Percentiles rank a stretch among this genome's conserved stretches.
phyloP scores from a whole-genome alignment of 805 yeast genomes.

The Metschnikowia koreensis region DNA sequence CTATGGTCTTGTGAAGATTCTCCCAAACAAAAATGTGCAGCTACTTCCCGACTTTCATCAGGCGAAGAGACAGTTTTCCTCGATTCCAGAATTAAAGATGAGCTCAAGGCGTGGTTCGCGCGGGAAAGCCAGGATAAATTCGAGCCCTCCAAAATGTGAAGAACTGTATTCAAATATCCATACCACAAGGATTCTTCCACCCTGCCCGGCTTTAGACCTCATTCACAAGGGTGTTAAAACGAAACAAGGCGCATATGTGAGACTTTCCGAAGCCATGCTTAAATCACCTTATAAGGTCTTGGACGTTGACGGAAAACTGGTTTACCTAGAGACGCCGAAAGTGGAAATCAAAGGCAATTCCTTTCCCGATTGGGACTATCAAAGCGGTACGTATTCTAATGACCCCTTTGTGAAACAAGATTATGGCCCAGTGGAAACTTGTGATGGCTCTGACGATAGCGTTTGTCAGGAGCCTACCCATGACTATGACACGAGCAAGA shows the following conservation, averaged over 20 bases:
- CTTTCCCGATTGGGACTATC: constrained; percentile 24
- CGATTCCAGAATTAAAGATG: constrained; percentile 29
- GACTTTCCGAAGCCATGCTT: constrained; percentile 44
- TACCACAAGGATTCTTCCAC: constrained; percentile 46
- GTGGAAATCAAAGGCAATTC: constrained; percentile 20
- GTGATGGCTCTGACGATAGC: constrained; percentile 3
- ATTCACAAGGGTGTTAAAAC: constrained; percentile 50
- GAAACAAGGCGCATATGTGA: constrained; percentile 49
- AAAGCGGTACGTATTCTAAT: constrained; percentile 42
- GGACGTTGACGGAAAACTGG: constrained; percentile 41
- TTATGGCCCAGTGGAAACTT: not conserved
- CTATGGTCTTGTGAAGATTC: constrained; percentile 67
- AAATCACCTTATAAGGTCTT: constrained; percentile 41
- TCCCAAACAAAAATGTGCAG: constrained; percentile 40
- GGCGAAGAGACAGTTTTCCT: constrained; percentile 45
- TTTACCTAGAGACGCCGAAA: constrained; percentile 25
- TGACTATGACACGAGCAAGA: constrained; percentile 1
- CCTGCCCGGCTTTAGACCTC: constrained; percentile 39
- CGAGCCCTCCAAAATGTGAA: constrained; percentile 30
- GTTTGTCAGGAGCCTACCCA: not conserved
- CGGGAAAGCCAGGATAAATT: constrained; percentile 3
- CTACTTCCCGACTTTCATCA: constrained; percentile 51
- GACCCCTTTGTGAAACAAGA: constrained; percentile 23
- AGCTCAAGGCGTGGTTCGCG: constrained; percentile 20
- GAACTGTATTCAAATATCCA: constrained; percentile 32